Conservation (phyloP, 192 early-diverging fungal genomes). For the Rhizophlyctis rosea region DNA sequence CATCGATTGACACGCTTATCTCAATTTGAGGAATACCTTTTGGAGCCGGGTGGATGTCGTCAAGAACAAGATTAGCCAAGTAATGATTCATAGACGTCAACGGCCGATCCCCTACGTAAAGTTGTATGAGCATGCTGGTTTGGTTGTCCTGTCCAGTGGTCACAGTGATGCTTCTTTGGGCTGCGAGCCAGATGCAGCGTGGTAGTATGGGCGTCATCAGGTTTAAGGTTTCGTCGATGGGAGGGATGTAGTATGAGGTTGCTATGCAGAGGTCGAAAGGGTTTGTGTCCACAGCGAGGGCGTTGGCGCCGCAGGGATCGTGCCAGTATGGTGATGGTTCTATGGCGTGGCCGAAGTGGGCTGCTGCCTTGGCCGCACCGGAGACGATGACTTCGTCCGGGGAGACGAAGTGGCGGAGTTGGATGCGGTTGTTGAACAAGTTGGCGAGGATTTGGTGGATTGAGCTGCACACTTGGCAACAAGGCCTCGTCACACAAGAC, state of each 20-base stretch:
- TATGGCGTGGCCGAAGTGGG: conserved; percentile 67
- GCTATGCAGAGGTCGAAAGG: no score
- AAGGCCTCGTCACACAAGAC: no score
- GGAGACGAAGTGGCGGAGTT: conserved; percentile 62
- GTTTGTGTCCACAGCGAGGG: no score
- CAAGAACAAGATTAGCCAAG: conserved; percentile 86
- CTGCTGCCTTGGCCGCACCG: conserved; percentile 78
- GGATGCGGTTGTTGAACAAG: conserved; percentile 71
- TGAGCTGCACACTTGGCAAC: no score
- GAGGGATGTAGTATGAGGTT: no score
- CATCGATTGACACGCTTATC: conserved; percentile 86
- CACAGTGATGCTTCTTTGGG: conserved; percentile 88
- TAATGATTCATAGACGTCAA: conserved; percentile 89
- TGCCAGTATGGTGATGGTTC: conserved; percentile 75
- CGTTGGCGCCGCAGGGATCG: conserved; percentile 83
- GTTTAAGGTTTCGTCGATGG: conserved; percentile 90
- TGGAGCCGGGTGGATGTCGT: conserved; percentile 84
- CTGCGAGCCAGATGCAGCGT: conserved; percentile 85
- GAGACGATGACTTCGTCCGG: conserved; percentile 86
- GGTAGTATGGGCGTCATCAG: conserved; percentile 88
- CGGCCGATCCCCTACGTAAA: conserved; percentile 90
- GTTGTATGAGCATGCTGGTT: conserved; percentile 85
- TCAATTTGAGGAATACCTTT: conserved; percentile 87
- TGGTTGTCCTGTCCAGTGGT: conserved; percentile 93
- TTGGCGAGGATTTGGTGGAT: no score